Evolutionary conservation across 768 basidiomycete species (phyloP).

Genomic region (Podaxis mareebaensis): DNA sequence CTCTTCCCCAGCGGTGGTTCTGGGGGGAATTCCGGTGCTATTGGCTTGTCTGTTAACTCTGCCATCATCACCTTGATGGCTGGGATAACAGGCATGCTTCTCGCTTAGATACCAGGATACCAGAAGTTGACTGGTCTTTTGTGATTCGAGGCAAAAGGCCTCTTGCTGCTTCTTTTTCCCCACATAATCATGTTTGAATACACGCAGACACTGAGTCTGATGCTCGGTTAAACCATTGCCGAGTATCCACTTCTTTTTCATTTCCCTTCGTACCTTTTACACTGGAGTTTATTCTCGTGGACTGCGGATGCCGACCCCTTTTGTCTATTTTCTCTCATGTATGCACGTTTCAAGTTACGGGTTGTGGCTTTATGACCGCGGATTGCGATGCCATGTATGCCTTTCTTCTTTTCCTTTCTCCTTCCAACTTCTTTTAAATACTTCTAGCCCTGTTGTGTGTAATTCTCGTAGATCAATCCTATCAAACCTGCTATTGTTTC

Average conservation of each 20-base stretch:
- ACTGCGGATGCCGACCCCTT: background rate
- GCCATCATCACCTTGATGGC: slow-evolving; percentile 1
- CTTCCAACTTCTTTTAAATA: background rate
- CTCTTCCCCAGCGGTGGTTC: slow-evolving; percentile 24
- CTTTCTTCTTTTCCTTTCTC: background rate
- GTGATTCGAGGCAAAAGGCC: background rate
- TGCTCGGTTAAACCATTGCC: background rate
- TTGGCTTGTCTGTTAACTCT: background rate
- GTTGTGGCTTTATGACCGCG: background rate
- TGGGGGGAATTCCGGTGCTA: slow-evolving; percentile 2
- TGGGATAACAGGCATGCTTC: slow-evolving; percentile 7
- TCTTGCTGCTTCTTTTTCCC: background rate
- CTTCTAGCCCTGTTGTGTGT: background rate
- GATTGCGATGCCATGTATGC: background rate
- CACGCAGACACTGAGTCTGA: background rate
- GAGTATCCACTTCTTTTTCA: background rate
- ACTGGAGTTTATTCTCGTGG: background rate
- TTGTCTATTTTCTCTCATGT: background rate
- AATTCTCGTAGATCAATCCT: background rate
- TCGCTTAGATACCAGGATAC: slow-evolving; percentile 10
- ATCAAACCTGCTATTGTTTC: background rate
- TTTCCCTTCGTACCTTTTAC: background rate
- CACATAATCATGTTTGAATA: background rate
- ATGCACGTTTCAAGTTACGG: background rate
- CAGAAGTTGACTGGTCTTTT: background rate